phyloP scores from a whole-genome alignment of 352 stramenopile genomes.

The Globisporangium spinosum region DNA sequence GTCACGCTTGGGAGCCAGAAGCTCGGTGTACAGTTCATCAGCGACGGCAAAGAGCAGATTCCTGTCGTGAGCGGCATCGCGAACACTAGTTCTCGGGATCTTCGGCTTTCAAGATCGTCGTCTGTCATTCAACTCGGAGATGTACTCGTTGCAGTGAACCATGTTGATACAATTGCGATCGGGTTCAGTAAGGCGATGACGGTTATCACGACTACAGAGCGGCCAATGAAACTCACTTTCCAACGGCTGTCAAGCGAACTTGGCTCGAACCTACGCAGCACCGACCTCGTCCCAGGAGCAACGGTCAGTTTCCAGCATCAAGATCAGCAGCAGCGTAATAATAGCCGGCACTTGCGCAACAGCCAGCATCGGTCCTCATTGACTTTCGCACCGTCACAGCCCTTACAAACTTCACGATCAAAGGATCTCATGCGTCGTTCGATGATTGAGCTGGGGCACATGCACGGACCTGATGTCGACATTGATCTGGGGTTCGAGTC shows the following conservation, averaged over 20 bases:
- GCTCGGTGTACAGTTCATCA: slow-evolving; percentile 43
- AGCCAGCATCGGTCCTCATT: neutral
- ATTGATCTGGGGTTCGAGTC: slow-evolving; percentile 6
- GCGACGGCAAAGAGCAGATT: slow-evolving; percentile 39
- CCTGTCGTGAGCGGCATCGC: slow-evolving; percentile 43
- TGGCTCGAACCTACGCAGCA: slow-evolving; percentile 1
- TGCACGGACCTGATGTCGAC: neutral
- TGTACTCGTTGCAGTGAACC: slow-evolving; percentile 55
- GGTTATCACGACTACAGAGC: slow-evolving; percentile 29
- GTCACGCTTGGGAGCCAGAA: slow-evolving; percentile 34
- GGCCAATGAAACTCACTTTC: slow-evolving; percentile 50
- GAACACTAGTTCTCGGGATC: neutral
- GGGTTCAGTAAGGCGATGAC: slow-evolving; percentile 38
- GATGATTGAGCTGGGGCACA: slow-evolving; percentile 7
- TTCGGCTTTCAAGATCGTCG: neutral
- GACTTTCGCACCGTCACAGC: neutral
- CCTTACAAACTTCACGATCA: neutral
- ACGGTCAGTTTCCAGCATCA: neutral
- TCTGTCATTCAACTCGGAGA: slow-evolving; percentile 34
- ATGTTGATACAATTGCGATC: slow-evolving; percentile 37
- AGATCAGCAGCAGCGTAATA: neutral
- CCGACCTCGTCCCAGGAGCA: neutral
- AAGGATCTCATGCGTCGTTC: neutral
- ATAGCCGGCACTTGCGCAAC: neutral
- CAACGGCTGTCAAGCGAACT: slow-evolving; percentile 32